phyloP scores from a whole-genome alignment of 2,329 filamentous ascomycete genomes.

The Claviceps monticola region DNA sequence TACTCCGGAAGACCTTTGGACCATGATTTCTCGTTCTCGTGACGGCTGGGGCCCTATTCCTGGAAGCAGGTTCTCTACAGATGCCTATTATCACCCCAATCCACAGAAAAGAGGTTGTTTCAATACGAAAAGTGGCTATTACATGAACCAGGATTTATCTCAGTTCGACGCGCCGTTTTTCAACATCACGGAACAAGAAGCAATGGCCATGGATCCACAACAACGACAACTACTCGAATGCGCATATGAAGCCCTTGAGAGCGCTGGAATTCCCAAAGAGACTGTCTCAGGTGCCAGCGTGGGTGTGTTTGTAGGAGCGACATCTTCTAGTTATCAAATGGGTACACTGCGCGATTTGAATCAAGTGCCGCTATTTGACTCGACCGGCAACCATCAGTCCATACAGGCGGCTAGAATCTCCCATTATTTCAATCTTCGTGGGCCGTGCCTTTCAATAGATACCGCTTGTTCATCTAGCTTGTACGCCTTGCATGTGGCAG shows the following conservation, averaged over 20 bases:
- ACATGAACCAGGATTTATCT: constrained; percentile 31
- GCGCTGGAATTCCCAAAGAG: constrained; percentile 34
- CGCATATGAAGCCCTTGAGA: constrained; percentile 39
- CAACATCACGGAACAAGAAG: constrained; percentile 34
- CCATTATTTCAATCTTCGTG: constrained; percentile 40
- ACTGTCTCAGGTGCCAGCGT: constrained; percentile 31
- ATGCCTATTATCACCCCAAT: constrained; percentile 27
- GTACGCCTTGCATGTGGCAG: constrained; percentile 34
- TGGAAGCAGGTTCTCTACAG: neutral
- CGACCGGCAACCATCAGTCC: constrained; percentile 34
- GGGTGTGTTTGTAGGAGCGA: constrained; percentile 32
- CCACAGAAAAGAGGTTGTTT: constrained; percentile 24
- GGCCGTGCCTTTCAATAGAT: constrained; percentile 37
- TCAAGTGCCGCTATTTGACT: constrained; percentile 36
- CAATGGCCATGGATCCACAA: constrained; percentile 39
- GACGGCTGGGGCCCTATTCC: constrained; percentile 3
- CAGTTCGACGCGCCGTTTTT: constrained; percentile 40
- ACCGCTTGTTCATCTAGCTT: constrained; percentile 40
- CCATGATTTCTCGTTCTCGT: constrained; percentile 2
- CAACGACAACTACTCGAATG: constrained; percentile 37
- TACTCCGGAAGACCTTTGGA: constrained; percentile 10
- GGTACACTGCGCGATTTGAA: constrained; percentile 29
- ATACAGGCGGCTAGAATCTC: constrained; percentile 42
- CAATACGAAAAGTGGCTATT: constrained; percentile 23
- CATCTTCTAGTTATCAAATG: constrained; percentile 23